Percentiles rank a stretch among this genome's conserved stretches.
Evolutionary conservation across 2,329 filamentous ascomycete species (phyloP).

Genomic region (Rutstroemia sp.): DNA sequence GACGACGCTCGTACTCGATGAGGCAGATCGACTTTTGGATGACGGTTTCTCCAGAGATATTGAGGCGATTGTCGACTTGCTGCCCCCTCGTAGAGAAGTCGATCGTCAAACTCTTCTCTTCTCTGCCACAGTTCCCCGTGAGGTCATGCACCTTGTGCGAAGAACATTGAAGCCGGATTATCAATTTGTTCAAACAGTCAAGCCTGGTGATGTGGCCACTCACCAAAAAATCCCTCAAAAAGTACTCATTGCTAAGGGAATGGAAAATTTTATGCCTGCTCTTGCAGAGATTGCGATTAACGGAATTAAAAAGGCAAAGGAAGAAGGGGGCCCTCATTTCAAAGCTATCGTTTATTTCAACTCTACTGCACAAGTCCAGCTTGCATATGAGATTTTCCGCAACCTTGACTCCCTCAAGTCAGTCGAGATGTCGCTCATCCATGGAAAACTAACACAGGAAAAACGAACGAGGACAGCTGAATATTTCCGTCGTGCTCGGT

Average conservation of each 20-base stretch:
- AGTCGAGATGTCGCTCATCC: conserved; percentile 46
- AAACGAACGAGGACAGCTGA: conserved; percentile 65
- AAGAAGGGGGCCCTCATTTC: conserved; percentile 42
- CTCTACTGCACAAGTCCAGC: conserved; percentile 63
- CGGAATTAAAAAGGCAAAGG: conserved; percentile 28
- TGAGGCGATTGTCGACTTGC: conserved; percentile 46
- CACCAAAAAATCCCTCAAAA: conserved; percentile 81
- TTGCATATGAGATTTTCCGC: conserved; percentile 50
- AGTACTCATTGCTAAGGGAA: conserved; percentile 55
- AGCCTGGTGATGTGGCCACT: conserved; percentile 73
- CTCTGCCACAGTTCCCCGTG: conserved; percentile 82
- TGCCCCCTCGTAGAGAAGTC: conserved; percentile 56
- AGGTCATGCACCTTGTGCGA: conserved; percentile 72
- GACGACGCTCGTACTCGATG: conserved; percentile 88
- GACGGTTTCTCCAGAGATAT: conserved; percentile 72
- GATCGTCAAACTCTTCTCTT: conserved; percentile 89
- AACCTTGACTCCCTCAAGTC: conserved; percentile 24
- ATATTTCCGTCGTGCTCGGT: conserved; percentile 55
- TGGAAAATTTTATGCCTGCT: conserved; percentile 71
- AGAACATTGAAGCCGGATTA: conserved; percentile 74
- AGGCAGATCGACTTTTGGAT: conserved; percentile 97
- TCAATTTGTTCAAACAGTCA: conserved; percentile 81
- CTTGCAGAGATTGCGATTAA: conserved; percentile 46
- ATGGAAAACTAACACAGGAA: conserved; percentile 67
- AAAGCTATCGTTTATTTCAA: conserved; percentile 93